A percentile compares a stretch with the other conserved stretches of the same genome.
phyloP scores from a whole-genome alignment of 495 filamentous ascomycete species.

The Penicillium odoratum region DNA sequence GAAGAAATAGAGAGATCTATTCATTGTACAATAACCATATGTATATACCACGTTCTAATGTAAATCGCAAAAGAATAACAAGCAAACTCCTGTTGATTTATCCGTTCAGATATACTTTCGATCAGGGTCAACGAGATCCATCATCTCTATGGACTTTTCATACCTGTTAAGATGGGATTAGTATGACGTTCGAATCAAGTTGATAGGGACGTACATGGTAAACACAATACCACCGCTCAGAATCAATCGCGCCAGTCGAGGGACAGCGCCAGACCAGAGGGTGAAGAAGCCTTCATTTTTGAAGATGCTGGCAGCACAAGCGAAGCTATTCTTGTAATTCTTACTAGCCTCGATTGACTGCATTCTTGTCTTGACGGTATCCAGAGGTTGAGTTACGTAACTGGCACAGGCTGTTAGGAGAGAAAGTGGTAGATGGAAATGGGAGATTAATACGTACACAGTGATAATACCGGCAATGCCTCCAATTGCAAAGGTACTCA shows the following conservation, averaged over 20 bases:
- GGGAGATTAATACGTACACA: conserved; percentile 59
- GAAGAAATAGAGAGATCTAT: conserved; percentile 7
- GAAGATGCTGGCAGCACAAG: conserved; percentile 80
- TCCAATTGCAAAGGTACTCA: conserved; percentile 88
- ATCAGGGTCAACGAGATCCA: conserved; percentile 81
- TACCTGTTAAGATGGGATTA: conserved; percentile 54
- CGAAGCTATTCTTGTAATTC: conserved; percentile 85
- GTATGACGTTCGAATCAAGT: conserved; percentile 1
- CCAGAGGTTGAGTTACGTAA: conserved; percentile 80
- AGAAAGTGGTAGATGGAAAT: not conserved
- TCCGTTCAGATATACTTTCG: conserved; percentile 71
- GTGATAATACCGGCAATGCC: conserved; percentile 89
- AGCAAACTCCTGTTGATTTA: not conserved
- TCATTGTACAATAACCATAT: conserved; percentile 25
- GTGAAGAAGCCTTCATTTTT: conserved; percentile 87
- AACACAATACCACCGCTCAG: conserved; percentile 96
- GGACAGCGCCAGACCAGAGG: conserved; percentile 92
- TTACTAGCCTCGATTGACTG: conserved; percentile 87
- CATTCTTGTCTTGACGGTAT: conserved; percentile 97
- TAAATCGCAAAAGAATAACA: conserved; percentile 45
- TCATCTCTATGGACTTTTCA: conserved; percentile 91
- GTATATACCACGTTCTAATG: conserved; percentile 13
- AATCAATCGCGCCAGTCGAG: conserved; percentile 78
- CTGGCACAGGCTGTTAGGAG: conserved; percentile 24
- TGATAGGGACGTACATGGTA: conserved; percentile 66